Evolutionary conservation across 148 eudicot genomes (phyloP).

Genomic region (Nepenthes gracilis): DNA sequence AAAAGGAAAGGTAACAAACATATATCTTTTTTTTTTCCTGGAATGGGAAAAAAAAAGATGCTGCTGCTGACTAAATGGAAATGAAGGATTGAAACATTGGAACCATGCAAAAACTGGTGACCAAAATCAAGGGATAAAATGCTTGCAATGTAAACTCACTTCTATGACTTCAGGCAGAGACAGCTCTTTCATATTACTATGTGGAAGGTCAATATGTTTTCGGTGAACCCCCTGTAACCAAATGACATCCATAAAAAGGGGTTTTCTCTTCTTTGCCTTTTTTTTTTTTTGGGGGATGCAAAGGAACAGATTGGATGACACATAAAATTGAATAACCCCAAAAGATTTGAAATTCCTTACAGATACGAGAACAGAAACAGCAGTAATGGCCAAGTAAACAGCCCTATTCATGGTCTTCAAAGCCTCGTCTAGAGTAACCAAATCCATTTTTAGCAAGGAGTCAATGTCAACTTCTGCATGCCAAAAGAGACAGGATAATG

Average conservation of each 20-base stretch:
- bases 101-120: not conserved
- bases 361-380: constrained; percentile 54
- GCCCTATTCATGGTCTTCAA: constrained; percentile 68
- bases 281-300: not conserved
- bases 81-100: not conserved
- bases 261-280: too few species aligned
- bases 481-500: constrained; percentile 7
- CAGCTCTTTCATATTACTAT: constrained; percentile 33
- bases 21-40: not conserved
- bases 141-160: constrained; percentile 24
- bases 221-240: constrained; percentile 45
- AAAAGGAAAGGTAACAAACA: not conserved
- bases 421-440: constrained; percentile 90
- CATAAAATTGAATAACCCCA: not conserved
- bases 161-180: constrained; percentile 32
- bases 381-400: constrained; percentile 57
- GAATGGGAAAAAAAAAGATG: not conserved
- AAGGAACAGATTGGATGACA: not conserved
- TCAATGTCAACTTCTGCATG: constrained; percentile 70
- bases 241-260: not conserved
- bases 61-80: not conserved
- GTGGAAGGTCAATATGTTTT: constrained; percentile 35
- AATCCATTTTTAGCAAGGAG: constrained; percentile 66
- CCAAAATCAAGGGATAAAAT: not conserved
- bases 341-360: constrained; percentile 27